phyloP scores from a whole-genome alignment of 1,139 yeast species.

The Lodderomyces elongisporus region DNA sequence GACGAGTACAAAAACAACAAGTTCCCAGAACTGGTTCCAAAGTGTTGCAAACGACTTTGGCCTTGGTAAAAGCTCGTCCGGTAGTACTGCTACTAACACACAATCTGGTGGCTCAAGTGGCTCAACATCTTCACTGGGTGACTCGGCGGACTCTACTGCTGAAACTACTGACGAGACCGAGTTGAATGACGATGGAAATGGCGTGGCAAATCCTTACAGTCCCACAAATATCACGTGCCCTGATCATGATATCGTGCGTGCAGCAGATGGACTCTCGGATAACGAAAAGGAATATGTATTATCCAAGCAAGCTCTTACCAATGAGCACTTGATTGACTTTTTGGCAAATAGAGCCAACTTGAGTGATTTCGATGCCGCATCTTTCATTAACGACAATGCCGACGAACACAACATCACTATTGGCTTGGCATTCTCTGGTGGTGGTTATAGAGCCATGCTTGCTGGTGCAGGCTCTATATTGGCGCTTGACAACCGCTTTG shows the following conservation, averaged over 20 bases:
- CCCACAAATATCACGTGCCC: conserved; percentile 29
- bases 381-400: conserved; percentile 23
- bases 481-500: conserved; percentile 31
- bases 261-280: conserved; percentile 22
- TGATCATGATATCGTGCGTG: conserved; percentile 17
- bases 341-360: conserved; percentile 29
- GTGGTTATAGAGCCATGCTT: conserved; percentile 44
- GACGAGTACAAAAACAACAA: background rate
- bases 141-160: conserved; percentile 1
- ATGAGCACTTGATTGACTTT: conserved; percentile 28
- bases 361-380: conserved; percentile 29
- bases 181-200: conserved; percentile 6
- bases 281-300: conserved; percentile 23
- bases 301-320: conserved; percentile 26
- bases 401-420: conserved; percentile 30
- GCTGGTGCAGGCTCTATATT: conserved; percentile 38
- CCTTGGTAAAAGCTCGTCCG: conserved; percentile 1
- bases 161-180: conserved; percentile 8
- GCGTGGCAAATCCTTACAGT: conserved; percentile 18
- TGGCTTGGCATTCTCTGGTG: conserved; percentile 42
- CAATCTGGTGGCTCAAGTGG: no score
- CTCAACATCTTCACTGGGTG: no score
- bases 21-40: conserved; percentile 1
- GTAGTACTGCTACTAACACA: background rate
- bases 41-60: conserved; percentile 1